Base-by-base conservation (phyloP, 441 rosid species). In the Sinapis alba region DNA sequence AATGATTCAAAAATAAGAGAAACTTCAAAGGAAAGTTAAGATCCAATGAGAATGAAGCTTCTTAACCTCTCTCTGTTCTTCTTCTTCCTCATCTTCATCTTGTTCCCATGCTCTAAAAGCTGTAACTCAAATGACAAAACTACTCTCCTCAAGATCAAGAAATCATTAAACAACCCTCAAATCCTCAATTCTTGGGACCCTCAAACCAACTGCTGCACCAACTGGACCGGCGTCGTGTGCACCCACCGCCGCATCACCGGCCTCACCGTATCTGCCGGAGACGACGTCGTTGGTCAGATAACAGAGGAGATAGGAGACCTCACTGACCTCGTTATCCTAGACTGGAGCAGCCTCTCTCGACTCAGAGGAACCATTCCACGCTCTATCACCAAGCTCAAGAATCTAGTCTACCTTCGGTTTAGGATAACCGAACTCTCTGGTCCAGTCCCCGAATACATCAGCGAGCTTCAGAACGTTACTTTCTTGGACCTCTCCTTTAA, bases 401-500 rank as follows among this genome's bases (percentile, higher is more conserved):
- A 80, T 54, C 89, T 92, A 67, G 75, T 19, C 4, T 71, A 7
- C 68, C 86, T 88, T 28, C 79, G 83, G 54, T 85, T 90, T 69
- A 84, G 79, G 77, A 59, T 81, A 81, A 78, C 85, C 62, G 82
- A 83, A 80, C 83, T 90, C 30, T 83, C 90, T 0, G 90, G 94
- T 23, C 12, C 87, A 1, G 69, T 90, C 11, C 93, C 97, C 1
- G 73, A 70, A 19, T 84, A 82, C 67, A 80, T 88, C 15, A 62
- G 88, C 69, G 70, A 83, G 18, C 87, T 92, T 69, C 80, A 79
- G 64, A 78, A 74, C 56, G 69, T 90, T 23, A 81, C 77, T 0
- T 81, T 73, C 56, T 65, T 92, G 65, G 88, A 89, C 67, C 83
- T 90, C n/a, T 71, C 94, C 4, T 90, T 82, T 60, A 92, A 89